Conservation (phyloP, 352 stramenopile species). For the Phytophthora macrochlamydospora region DNA sequence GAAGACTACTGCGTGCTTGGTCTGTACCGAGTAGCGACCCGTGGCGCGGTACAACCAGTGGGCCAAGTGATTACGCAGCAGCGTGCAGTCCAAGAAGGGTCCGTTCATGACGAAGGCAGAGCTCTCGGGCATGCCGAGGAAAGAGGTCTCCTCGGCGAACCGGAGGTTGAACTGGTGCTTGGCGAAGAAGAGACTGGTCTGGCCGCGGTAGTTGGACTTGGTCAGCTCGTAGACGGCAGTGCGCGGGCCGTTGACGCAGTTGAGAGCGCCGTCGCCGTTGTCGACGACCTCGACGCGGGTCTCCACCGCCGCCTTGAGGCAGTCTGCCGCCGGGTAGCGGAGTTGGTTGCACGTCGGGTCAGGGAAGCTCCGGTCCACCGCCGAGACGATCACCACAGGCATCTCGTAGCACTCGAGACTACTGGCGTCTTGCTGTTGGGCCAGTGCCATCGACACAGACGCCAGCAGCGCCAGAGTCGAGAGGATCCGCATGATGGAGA, state of each 20-base stretch:
- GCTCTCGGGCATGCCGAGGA: slow-evolving; percentile 70
- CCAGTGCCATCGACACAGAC: slow-evolving; percentile 16
- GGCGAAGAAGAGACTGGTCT: slow-evolving; percentile 75
- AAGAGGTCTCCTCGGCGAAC: slow-evolving; percentile 43
- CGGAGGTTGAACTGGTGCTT: slow-evolving; percentile 85
- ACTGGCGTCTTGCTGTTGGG: slow-evolving; percentile 13
- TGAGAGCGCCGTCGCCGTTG: slow-evolving; percentile 52
- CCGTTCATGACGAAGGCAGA: slow-evolving; percentile 79
- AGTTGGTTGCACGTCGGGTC: slow-evolving; percentile 72
- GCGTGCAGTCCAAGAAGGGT: slow-evolving; percentile 68
- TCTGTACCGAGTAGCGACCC: slow-evolving; percentile 69
- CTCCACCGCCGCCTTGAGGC: slow-evolving; percentile 59
- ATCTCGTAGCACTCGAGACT: slow-evolving; percentile 67
- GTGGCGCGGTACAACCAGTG: slow-evolving; percentile 79
- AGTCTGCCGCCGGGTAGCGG: slow-evolving; percentile 68
- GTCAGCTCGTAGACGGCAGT: slow-evolving; percentile 52
- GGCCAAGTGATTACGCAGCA: slow-evolving; percentile 81
- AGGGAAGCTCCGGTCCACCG: slow-evolving; percentile 59
- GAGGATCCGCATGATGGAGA: slow-evolving; percentile 18
- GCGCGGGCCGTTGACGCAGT: slow-evolving; percentile 55
- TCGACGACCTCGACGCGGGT: slow-evolving; percentile 71
- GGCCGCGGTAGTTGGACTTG: slow-evolving; percentile 74
- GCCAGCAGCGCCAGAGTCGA: slow-evolving; percentile 23
- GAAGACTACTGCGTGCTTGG: slow-evolving; percentile 72
- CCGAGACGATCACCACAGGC: slow-evolving; percentile 68